Evolutionary conservation across 352 stramenopile genomes (phyloP), one percentile per base, ranked within the genome.

Genomic region (Saprolegnia diclina): DNA sequence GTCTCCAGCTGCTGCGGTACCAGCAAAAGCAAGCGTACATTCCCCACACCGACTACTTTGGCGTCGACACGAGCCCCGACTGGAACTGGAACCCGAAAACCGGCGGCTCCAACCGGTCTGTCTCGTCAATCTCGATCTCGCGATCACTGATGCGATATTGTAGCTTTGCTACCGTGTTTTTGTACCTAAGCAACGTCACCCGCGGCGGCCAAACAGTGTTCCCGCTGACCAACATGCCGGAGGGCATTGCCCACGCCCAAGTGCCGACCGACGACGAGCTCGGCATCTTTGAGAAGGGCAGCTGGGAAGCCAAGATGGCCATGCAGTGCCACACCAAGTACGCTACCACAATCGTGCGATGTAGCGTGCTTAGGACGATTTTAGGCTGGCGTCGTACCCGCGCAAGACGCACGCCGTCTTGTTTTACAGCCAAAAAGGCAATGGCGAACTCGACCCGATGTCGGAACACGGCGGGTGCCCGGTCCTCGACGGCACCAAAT

Each of bases 1-100:
- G 89, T 16, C 75, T 95, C 26, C 88, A 96, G 73, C 81, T 95
- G 42, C 73, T 96, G 56, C 72, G 83, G 10, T 96, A 96, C 74
- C 85, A 94, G 64, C 67, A 79, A 24, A 89, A 77, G 14, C 86
- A 82, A 35, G 89, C 83, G 14, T 96, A 96, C 64, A 81, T 81
- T 55, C 72, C 76, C 24, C 89, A 96, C 76, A 73, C 86, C 55
- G 89, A 96, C 79, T 96, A 81, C 69, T 85, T 94, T 38, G 64
- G 55, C 5, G 29, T 53, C 26, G 32, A 24, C 0, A 65, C 76
- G 18, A 67, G 37, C n/a, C 26, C 71, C 22, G 67, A 79, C 71
- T 73, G 73, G 48, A 68, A 74, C 19, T 79, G 73, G 71, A 63
- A 79, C 57, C 75, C 75, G n/a, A 53, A 64, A 14, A 24, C 48